Evolutionary conservation across 2,329 filamentous ascomycete genomes (phyloP), one percentile per base, ranked within the genome.

Genomic region (Stachybotrys elegans): DNA sequence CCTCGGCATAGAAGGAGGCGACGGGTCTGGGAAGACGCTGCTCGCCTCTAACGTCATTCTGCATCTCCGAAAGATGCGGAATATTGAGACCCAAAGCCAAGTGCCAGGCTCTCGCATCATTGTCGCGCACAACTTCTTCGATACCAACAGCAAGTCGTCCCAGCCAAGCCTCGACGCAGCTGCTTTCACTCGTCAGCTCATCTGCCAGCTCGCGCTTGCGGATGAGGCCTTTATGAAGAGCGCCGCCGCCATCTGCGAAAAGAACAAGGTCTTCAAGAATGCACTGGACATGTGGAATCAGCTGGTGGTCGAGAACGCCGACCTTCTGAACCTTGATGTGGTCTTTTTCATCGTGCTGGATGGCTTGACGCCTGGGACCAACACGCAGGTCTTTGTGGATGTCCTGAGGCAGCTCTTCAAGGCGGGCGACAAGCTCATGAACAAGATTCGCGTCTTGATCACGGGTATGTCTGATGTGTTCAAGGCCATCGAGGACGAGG

Each of bases 311-410:
- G 48, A 58, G 19, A 65, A 63, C 16, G 57, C 54, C 27, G 60
- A 65, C 38, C 48, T 56, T 2, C 43, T 51, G 22, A 57, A 58
- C 36, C 44, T 53, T 2, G 58, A 62, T 25, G 59, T 57, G 2
- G 58, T 51, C 1, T 63, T 65, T 44, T 62, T 59, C 45, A 43
- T 65, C 16, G 56, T 65, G 31, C 54, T 65, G 14, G 61, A 66
- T 34, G 56, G 56, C 0, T 36, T 60, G 3, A 53, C 58, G 19
- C n/a, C n/a, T n/a, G n/a, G n/a, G n/a, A 41, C 39, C 5, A 48
- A 56, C 4, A 47, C 62, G 19, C 31, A 44, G 13, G 20, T 20
- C 2, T 40, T 57, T 20, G 25, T 57, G 2, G 48, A 45, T 17
- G 40, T 65, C 5, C 46, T 65, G 4, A 45, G 57, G 23, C 55